Evolutionary conservation across 371 early-diverging fungal genomes (phyloP).

Genomic region (Actinomortierella ambigua): DNA sequence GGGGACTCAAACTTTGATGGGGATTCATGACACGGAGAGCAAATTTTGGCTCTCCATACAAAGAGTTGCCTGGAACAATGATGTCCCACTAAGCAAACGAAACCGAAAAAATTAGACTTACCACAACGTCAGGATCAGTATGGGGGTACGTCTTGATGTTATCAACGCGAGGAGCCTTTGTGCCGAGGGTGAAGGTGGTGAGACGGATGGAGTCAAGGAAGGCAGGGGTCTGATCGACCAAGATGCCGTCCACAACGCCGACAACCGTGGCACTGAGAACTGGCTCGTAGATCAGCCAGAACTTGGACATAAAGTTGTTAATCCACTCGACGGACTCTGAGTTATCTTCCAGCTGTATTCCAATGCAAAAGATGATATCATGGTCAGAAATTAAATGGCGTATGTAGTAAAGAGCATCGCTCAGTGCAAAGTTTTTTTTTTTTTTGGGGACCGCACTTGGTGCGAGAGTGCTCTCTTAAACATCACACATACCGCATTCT

Average conservation of each 20-base stretch:
- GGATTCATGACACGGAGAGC: too few relatives aligned
- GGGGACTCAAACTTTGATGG: too few relatives aligned
- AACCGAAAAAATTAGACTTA: conserved; percentile 40
- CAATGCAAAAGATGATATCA: conserved; percentile 4
- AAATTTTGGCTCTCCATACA: too few relatives aligned
- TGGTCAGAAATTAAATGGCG: too few relatives aligned
- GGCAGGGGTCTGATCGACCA: conserved; percentile 82
- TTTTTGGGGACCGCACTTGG: neutral
- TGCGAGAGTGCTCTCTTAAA: too few relatives aligned
- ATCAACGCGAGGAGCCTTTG: conserved; percentile 92
- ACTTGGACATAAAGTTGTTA: conserved; percentile 85
- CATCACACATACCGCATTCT: conserved; percentile 30
- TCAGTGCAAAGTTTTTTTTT: too few relatives aligned
- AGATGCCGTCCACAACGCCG: conserved; percentile 71
- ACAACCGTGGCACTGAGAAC: conserved; percentile 80
- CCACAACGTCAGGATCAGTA: conserved; percentile 82
- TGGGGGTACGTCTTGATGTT: conserved; percentile 79
- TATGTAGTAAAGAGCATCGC: too few relatives aligned
- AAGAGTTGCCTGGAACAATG: too few relatives aligned
- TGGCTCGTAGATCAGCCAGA: conserved; percentile 98
- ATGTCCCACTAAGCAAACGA: neutral
- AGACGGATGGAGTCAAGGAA: conserved; percentile 91
- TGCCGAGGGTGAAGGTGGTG: conserved; percentile 96
- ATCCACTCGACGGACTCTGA: conserved; percentile 96
- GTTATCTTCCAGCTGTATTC: conserved; percentile 50